Evolutionary conservation across 257 asterid genomes (phyloP), one percentile per base, ranked within the genome.

Genomic region (Jacaranda copaia): DNA sequence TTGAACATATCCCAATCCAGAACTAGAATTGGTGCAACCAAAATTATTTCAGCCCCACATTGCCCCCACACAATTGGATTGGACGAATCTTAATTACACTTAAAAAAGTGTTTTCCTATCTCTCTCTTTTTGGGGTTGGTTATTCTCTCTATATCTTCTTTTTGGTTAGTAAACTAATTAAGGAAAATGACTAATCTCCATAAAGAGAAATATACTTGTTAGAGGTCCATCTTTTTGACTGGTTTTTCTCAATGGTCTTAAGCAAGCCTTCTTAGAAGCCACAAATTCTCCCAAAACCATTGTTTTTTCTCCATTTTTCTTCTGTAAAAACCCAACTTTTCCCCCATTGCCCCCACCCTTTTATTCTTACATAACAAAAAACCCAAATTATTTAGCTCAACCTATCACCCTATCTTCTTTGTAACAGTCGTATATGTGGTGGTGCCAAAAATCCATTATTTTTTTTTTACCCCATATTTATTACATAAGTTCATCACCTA

Each of bases 361-460:
- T 56, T 19, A 25, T 25, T 20, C 63, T 70, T n/a, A 15, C 81
- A 35, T 18, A 68, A 71, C 10, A 58, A 71, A 51, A 66, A 58
- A 20, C 20, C 20, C 16, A 53, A 65, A 14, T 57, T 81, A 49
- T 32, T 78, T 62, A 42, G 6, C 66, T 69, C 56, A 20, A 60
- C 53, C 66, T 13, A 51, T 70, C 39, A 56, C 55, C 55, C 75
- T 68, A 73, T 48, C 82, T 76, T 73, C 84, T 84, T 91, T 87
- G 91, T 89, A 88, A 84, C 93, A 88, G 90, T 89, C 93, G 95
- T 82, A 68, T 77, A 72, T 86, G 77, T 49, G 91, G 89, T 85
- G 88, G 90, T 85, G 78, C 77, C 77, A 81, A 25, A 25, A 25
- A 25, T 25, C 85, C 79, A 61, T 74, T 68, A 52, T 7, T 48